phyloP scores from a whole-genome alignment of 164 flowering plant species.

The Vitis rupestris region DNA sequence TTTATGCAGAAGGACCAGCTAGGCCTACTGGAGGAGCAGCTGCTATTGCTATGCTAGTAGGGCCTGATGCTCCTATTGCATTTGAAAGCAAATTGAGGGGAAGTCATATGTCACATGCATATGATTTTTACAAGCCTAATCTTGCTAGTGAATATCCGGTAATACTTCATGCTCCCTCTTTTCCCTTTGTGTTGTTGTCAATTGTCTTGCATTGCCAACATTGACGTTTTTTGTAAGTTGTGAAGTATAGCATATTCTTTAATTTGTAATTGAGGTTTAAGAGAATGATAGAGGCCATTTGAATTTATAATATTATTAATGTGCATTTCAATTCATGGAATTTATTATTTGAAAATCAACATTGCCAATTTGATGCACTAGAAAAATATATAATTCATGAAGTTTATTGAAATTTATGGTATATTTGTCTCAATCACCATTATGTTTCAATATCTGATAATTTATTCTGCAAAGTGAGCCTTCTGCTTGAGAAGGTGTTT shows the following conservation, averaged over 20 bases:
- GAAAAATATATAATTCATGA: too few species aligned
- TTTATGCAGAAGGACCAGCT: constrained; percentile 99
- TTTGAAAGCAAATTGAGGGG: constrained; percentile 90
- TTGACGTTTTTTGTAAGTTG: neutral
- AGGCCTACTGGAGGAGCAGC: constrained; percentile 99
- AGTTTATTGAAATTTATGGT: too few species aligned
- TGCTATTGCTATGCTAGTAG: constrained; percentile 90
- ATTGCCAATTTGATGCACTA: neutral
- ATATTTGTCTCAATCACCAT: too few species aligned
- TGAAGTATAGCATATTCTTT: neutral
- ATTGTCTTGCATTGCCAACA: too few species aligned
- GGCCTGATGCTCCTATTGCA: constrained; percentile 94
- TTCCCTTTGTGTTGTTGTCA: neutral
- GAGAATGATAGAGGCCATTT: neutral
- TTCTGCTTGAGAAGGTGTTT: too few species aligned
- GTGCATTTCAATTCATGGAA: neutral
- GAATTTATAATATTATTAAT: neutral
- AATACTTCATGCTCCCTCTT: constrained; percentile 19
- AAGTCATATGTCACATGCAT: constrained; percentile 93
- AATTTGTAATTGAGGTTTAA: neutral
- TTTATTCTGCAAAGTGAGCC: too few species aligned
- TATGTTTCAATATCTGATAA: too few species aligned
- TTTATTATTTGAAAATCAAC: neutral
- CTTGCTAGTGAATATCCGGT: constrained; percentile 99
- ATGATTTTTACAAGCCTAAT: constrained; percentile 97